These are phyloP conservation scores for Colletotrichum neosansevieriae DNA, from an alignment of 2,329 filamentous ascomycete genomes.

Conservation along the genomic window DNA sequence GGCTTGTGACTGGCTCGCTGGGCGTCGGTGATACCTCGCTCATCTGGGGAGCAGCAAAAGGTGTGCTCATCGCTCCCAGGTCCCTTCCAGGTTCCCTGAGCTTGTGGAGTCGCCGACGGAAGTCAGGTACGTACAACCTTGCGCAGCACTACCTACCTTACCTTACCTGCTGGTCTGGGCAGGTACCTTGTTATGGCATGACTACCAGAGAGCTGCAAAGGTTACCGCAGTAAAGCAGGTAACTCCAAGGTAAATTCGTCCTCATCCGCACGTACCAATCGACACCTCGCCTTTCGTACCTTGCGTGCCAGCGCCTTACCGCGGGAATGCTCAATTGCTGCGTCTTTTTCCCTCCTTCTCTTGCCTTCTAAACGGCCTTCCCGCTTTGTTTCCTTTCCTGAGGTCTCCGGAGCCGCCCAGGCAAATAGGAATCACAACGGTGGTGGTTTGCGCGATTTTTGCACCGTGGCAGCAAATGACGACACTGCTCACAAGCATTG, in stretches of 20 bases:
- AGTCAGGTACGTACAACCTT: constrained; percentile 23
- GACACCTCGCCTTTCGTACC: constrained; percentile 24
- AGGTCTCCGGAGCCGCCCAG: constrained; percentile 26
- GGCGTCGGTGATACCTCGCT: constrained; percentile 39
- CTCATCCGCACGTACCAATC: constrained; percentile 26
- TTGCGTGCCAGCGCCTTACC: constrained; percentile 5
- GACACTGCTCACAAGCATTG: constrained; percentile 23
- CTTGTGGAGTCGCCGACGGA: constrained; percentile 37
- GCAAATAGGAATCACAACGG: constrained; percentile 14
- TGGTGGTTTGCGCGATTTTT: constrained; percentile 37
- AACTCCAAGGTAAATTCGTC: constrained; percentile 38
- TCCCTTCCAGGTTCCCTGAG: background rate
- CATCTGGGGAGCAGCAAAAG: constrained; percentile 28
- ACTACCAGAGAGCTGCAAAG: constrained; percentile 25
- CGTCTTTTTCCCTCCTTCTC: background rate
- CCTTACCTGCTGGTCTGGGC: too few relatives aligned
- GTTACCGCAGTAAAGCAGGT: too few relatives aligned
- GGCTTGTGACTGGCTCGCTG: constrained; percentile 32
- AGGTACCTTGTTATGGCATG: constrained; percentile 31
- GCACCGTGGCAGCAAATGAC: constrained; percentile 31
- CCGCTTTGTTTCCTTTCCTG: constrained; percentile 34
- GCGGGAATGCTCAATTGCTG: constrained; percentile 7
- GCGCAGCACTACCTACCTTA: constrained; percentile 32
- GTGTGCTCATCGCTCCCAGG: background rate
- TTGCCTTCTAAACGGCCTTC: constrained; percentile 22